A percentile compares a stretch with the other conserved stretches of the same genome.
phyloP scores from a whole-genome alignment of 2,329 filamentous ascomycete genomes.

The Podosphaera aphanis region DNA sequence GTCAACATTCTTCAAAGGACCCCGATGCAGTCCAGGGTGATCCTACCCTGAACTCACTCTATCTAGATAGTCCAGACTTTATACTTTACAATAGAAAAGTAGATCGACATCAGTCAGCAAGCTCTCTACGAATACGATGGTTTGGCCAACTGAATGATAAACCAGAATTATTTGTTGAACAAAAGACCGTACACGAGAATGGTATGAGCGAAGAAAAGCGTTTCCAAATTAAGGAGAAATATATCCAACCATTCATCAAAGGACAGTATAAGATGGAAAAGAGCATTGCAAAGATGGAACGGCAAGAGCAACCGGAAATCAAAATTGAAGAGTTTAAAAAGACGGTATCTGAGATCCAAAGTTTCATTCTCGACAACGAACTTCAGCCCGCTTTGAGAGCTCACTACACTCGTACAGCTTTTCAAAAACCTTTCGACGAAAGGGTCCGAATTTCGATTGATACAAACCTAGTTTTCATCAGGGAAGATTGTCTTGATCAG shows the following conservation, averaged over 20 bases:
- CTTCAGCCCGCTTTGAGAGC: conserved; percentile 71
- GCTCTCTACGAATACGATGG: conserved; percentile 74
- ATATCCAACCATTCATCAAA: conserved; percentile 65
- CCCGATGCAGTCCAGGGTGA: conserved; percentile 51
- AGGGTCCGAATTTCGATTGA: conserved; percentile 82
- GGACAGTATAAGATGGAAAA: conserved; percentile 86
- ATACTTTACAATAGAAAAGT: conserved; percentile 72
- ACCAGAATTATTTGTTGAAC: conserved; percentile 67
- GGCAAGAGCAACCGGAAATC: conserved; percentile 41
- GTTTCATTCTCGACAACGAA: conserved; percentile 52
- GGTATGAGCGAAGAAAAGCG: conserved; percentile 57
- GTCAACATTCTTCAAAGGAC: conserved; percentile 63
- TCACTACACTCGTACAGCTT: conserved; percentile 83
- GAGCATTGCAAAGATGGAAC: conserved; percentile 64
- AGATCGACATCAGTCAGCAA: conserved; percentile 47
- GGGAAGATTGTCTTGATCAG: conserved; percentile 50
- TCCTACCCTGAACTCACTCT: conserved; percentile 81
- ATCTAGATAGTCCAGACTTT: conserved; percentile 79
- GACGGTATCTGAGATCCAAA: conserved; percentile 54
- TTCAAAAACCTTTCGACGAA: conserved; percentile 85
- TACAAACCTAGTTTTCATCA: conserved; percentile 73
- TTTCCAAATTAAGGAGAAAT: conserved; percentile 82
- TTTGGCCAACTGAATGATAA: conserved; percentile 61
- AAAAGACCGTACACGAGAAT: conserved; percentile 62
- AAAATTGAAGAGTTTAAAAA: conserved; percentile 46